phyloP scores from a whole-genome alignment of 208 protist species.

The Sergeia podlipaevii region DNA sequence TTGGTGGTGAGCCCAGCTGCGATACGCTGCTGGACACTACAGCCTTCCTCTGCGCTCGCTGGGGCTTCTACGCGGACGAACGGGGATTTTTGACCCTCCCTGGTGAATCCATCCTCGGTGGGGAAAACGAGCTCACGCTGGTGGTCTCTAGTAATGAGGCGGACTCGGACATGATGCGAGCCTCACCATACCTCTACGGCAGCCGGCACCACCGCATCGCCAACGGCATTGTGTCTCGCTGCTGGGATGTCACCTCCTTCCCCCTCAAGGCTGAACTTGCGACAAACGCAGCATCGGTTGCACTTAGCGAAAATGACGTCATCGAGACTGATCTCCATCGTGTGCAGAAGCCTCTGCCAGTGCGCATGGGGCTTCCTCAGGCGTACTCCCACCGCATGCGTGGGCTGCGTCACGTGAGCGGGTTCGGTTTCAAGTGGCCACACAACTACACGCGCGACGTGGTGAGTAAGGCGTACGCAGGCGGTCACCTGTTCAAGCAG shows the following conservation, averaged over 20 bases:
- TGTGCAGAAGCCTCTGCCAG: slow-evolving; percentile 65
- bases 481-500: slow-evolving; percentile 73
- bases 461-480: slow-evolving; percentile 50
- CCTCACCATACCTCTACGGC: slow-evolving; percentile 70
- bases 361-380: slow-evolving; percentile 56
- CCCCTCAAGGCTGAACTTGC: slow-evolving; percentile 18
- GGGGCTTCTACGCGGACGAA: slow-evolving; percentile 89
- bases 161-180: slow-evolving; percentile 54
- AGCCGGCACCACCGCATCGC: slow-evolving; percentile 80
- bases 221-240: slow-evolving; percentile 55
- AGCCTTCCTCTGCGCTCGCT: slow-evolving; percentile 78
- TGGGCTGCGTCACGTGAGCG: slow-evolving; percentile 66
- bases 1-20: slow-evolving; percentile 75
- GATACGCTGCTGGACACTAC: slow-evolving; percentile 73
- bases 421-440: slow-evolving; percentile 76
- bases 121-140: slow-evolving; percentile 60
- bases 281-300: neutral
- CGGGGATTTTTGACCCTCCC: slow-evolving; percentile 69
- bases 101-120: slow-evolving; percentile 58
- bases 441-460: slow-evolving; percentile 72
- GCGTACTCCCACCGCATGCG: slow-evolving; percentile 72
- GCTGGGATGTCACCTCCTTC: slow-evolving; percentile 73
- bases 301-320: slow-evolving; percentile 30
- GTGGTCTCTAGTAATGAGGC: slow-evolving; percentile 40
- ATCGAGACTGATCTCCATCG: slow-evolving; percentile 53